Percentiles rank a stretch among this genome's conserved stretches.
Evolutionary conservation across 164 flowering plant species (phyloP).

Genomic region (Protea cynaroides): DNA sequence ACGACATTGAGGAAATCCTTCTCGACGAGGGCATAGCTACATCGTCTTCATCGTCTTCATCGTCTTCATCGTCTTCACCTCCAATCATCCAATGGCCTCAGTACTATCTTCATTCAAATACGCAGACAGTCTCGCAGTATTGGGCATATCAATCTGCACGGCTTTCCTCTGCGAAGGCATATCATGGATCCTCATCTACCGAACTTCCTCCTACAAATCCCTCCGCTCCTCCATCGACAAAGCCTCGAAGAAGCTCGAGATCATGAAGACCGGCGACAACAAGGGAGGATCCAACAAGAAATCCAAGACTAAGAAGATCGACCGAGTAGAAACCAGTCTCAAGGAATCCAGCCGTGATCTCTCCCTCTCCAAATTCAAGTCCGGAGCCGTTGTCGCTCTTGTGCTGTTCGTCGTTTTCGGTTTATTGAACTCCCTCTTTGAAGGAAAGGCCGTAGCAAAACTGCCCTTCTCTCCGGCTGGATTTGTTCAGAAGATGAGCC

Average conservation of each 20-base stretch:
- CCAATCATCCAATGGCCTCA: slow-evolving; percentile 30
- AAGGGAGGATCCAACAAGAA: slow-evolving; percentile 27
- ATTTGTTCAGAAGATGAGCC: slow-evolving; percentile 92
- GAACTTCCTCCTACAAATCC: slow-evolving; percentile 85
- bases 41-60: background rate
- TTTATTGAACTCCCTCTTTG: slow-evolving; percentile 73
- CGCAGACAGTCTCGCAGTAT: slow-evolving; percentile 71
- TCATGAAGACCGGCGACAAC: slow-evolving; percentile 56
- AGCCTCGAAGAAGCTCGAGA: slow-evolving; percentile 87
- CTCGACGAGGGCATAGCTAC: too few species aligned
- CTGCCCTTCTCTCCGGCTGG: slow-evolving; percentile 67
- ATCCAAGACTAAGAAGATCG: slow-evolving; percentile 83
- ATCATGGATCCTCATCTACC: slow-evolving; percentile 95
- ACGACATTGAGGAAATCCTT: too few species aligned
- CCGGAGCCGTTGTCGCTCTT: slow-evolving; percentile 91
- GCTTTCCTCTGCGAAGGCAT: slow-evolving; percentile 87
- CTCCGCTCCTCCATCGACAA: slow-evolving; percentile 91
- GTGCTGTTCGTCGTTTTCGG: slow-evolving; percentile 89
- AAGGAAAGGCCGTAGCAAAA: slow-evolving; percentile 85
- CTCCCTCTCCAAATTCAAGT: slow-evolving; percentile 91
- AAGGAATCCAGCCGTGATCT: slow-evolving; percentile 90
- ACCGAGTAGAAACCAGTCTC: slow-evolving; percentile 80
- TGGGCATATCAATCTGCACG: slow-evolving; percentile 74
- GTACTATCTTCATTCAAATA: slow-evolving; percentile 39
- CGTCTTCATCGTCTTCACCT: background rate